Evolutionary conservation across 1,139 yeast species (phyloP).

Genomic region (Protomyces inouyei): DNA sequence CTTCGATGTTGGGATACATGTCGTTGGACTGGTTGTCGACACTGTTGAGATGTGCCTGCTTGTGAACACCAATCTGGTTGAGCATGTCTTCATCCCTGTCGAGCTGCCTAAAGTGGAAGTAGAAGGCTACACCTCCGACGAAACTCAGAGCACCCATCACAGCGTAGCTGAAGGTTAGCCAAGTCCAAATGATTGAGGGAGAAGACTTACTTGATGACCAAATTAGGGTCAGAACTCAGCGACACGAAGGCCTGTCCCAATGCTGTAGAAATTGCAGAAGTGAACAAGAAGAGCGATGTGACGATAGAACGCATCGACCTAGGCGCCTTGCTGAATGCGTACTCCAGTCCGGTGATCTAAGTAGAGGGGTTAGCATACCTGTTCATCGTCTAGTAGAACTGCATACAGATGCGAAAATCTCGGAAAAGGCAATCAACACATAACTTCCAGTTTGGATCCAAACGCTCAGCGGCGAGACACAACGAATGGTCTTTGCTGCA

Average conservation of each 20-base stretch:
- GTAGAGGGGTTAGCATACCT: too few species aligned
- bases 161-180: slow-evolving; percentile 41
- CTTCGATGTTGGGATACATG: not conserved
- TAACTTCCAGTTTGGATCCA: slow-evolving; percentile 63
- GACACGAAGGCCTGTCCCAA: slow-evolving; percentile 68
- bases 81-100: slow-evolving; percentile 58
- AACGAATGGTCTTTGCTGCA: slow-evolving; percentile 45
- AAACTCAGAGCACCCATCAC: slow-evolving; percentile 59
- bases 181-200: too few species aligned
- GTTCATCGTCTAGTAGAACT: too few species aligned
- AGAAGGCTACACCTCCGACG: slow-evolving; percentile 58
- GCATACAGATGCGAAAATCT: slow-evolving; percentile 52
- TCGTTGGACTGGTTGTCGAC: slow-evolving; percentile 20
- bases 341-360: slow-evolving; percentile 49
- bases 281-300: slow-evolving; percentile 57
- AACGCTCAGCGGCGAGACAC: slow-evolving; percentile 45
- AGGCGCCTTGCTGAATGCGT: slow-evolving; percentile 69
- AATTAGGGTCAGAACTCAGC: slow-evolving; percentile 61
- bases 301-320: slow-evolving; percentile 60
- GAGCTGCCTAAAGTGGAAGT: slow-evolving; percentile 55
- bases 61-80: slow-evolving; percentile 39
- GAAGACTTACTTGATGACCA: slow-evolving; percentile 48
- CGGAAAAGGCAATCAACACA: slow-evolving; percentile 57
- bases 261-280: slow-evolving; percentile 65
- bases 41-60: slow-evolving; percentile 9